These are phyloP conservation scores for Penicillium sclerotiorum DNA, from an alignment of 2,329 filamentous ascomycete genomes.

Conservation along the genomic window DNA sequence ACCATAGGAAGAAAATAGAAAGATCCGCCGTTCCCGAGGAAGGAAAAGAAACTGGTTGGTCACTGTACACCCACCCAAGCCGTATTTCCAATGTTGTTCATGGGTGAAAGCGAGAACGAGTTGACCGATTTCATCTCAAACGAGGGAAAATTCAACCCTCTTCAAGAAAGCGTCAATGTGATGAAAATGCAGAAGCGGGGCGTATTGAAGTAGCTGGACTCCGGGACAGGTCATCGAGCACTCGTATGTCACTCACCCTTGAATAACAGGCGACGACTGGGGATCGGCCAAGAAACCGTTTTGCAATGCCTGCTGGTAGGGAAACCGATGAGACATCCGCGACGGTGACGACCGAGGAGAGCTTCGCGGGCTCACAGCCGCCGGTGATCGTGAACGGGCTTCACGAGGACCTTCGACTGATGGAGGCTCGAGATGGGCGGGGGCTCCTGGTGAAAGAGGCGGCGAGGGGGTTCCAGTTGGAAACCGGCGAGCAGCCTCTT, in stretches of 20 bases:
- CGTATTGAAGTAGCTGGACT: conserved; percentile 14
- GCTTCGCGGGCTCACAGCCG: conserved; percentile 15
- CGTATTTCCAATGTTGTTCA: conserved; percentile 13
- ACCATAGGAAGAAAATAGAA: conserved; percentile 1
- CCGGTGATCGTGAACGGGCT: conserved; percentile 6
- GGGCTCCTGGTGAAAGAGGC: conserved; percentile 29
- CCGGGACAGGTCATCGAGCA: conserved; percentile 20
- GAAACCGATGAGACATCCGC: conserved; percentile 28
- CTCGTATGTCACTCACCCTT: conserved; percentile 28
- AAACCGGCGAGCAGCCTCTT: conserved; percentile 13
- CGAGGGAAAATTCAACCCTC: conserved; percentile 17
- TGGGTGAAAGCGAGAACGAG: conserved; percentile 13
- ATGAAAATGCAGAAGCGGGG: conserved; percentile 7
- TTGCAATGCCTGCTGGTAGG: conserved; percentile 21
- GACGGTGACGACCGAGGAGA: conserved; percentile 25
- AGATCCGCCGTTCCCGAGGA: conserved; percentile 4
- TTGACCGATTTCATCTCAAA: conserved; percentile 16
- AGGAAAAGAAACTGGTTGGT: conserved; percentile 5
- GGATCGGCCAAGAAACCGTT: conserved; percentile 28
- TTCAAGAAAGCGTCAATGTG: conserved; percentile 25
- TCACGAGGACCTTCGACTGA: conserved; percentile 15
- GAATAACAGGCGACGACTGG: conserved; percentile 29
- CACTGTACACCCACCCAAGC: conserved; percentile 22
- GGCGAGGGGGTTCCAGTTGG: conserved; percentile 26
- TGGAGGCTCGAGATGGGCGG: conserved; percentile 16